Conservation (phyloP, 2,329 filamentous ascomycete genomes). For the Cladophialophora yegresii region DNA sequence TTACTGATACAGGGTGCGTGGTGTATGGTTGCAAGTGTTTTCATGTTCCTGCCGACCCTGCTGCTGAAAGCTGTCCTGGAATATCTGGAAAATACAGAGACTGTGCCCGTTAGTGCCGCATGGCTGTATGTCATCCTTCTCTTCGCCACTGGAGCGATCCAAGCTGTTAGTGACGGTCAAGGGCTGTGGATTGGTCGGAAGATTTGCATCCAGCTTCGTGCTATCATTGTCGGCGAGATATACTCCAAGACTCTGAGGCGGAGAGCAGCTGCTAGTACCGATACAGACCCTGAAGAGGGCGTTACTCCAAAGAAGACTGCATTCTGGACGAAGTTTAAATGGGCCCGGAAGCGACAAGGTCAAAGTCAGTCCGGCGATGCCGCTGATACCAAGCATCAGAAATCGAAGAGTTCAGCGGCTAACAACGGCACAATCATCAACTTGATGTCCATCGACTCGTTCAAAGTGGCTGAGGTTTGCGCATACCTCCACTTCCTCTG, state of each 20-base stretch:
- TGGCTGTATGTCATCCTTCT: constrained; percentile 95
- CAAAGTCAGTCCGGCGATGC: constrained; percentile 36
- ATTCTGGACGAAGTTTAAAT: constrained; percentile 50
- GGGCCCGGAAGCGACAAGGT: constrained; percentile 59
- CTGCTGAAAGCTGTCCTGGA: constrained; percentile 88
- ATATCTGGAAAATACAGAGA: constrained; percentile 81
- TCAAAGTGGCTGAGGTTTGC: constrained; percentile 94
- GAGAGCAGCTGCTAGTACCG: constrained; percentile 77
- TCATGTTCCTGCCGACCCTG: constrained; percentile 89
- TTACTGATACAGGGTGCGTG: constrained; percentile 77
- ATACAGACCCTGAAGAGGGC: constrained; percentile 68
- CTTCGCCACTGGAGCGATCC: constrained; percentile 76
- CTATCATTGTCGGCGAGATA: constrained; percentile 95
- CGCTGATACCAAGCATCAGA: constrained; percentile 33
- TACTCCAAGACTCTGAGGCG: constrained; percentile 93
- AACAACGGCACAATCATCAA: constrained; percentile 99
- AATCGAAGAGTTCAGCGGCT: constrained; percentile 68
- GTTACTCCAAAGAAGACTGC: constrained; percentile 41
- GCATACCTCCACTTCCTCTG: constrained; percentile 96
- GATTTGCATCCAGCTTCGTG: constrained; percentile 87
- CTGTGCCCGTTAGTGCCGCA: constrained; percentile 78
- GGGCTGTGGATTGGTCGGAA: constrained; percentile 92
- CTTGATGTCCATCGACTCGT: constrained; percentile 98
- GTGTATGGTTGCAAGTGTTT: constrained; percentile 75
- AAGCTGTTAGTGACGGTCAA: constrained; percentile 80